Base-by-base conservation (phyloP, 208 protist species). In the Vickermania ingenoplastis region DNA sequence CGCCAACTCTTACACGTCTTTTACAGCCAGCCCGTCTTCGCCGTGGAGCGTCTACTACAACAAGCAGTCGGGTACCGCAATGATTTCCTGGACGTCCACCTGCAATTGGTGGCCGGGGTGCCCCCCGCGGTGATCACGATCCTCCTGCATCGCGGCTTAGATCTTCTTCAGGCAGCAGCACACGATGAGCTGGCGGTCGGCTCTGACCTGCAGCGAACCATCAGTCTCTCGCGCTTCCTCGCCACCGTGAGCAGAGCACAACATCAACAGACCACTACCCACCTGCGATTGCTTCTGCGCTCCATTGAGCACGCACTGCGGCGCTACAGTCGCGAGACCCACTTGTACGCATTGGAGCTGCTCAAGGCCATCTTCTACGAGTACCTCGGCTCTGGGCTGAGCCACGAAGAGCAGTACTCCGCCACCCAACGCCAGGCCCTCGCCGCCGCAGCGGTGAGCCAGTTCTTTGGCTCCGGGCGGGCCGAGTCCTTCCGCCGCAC, bases 51-150 rank as follows among this genome's bases (percentile, higher is more conserved):
- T 21, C 62, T 92, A n/a, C 76, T 92, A 61, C 49, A 60, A 31
- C 86, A 88, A 58, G 76, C 80, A 0, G 69, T 92, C 1, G 86
- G 86, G 24, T 92, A 92, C 57, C 69, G 75, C 41, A 92, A 92
- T 65, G 83, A 71, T 61, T 89, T 88, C 58, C 64, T 92, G 4
- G 45, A 50, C n/a, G 51, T 83, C 2, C 86, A 92, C 66, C 83
- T 76, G 22, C 71, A 70, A 41, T 59, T 92, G 25, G 63, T 92
- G 30, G 61, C 62, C 23, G 71, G 72, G 0, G 62, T 84, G 48
- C 86, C 86, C 2, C 26, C 69, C 3, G 69, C 86, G 3, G 57
- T 89, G 5, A 30, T 90, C 56, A 82, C 67, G 28, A 60, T 92
- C 27, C 56, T 86, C 22, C n/a, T 75, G 1, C 80, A 88, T 53